Base-by-base conservation (phyloP, 1,284 basidiomycete species). In the Pascua guehoae region DNA sequence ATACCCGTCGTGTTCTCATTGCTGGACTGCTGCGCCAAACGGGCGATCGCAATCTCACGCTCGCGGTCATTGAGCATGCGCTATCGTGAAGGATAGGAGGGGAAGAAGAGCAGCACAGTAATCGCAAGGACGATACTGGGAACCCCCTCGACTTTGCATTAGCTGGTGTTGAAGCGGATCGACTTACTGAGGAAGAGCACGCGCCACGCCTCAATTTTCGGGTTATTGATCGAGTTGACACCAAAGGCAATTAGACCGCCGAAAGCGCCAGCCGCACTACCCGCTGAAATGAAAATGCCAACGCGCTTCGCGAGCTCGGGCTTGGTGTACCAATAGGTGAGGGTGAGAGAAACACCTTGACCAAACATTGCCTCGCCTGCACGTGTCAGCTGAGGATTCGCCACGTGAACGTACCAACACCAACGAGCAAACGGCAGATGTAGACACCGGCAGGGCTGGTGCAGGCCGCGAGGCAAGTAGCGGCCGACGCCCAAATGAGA, bases 61-160 rank as follows among this genome's bases (percentile, higher is more conserved):
- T 91, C 86, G 8, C 81, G 77, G 56, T 86, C 85, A 40, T 80
- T 85, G 45, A 91, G 73, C 67, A 84, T 86, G 0, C 71, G 73
- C 0, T 88, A 86, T 12, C 83, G 85, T 67, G 90, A 87, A 0
- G 89, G 89, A 18, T 88, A 79, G 53, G 86, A 81, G 0, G 89
- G 89, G 0, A 91, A 78, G 51, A 85, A 73, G 57, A 83, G 79
- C 56, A 86, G 72, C 2, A 86, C 82, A 15, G 84, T 24, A 11
- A 87, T 36, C 3, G 86, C 88, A 16, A 89, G 77, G 1, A 87
- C 36, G 10, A 91, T 66, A 0, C 54, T 49, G 12, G 53, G 60
- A 64, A 40, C n/a, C 5, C 47, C 47, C 15, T 49, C 47, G 37
- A 49, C 42, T 43, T n/a, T n/a, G n/a, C n/a, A n/a, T n/a, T n/a